Evolutionary conservation across 805 yeast genomes (phyloP), one percentile per base, ranked within the genome.

Genomic region (Naumovozyma castellii): DNA sequence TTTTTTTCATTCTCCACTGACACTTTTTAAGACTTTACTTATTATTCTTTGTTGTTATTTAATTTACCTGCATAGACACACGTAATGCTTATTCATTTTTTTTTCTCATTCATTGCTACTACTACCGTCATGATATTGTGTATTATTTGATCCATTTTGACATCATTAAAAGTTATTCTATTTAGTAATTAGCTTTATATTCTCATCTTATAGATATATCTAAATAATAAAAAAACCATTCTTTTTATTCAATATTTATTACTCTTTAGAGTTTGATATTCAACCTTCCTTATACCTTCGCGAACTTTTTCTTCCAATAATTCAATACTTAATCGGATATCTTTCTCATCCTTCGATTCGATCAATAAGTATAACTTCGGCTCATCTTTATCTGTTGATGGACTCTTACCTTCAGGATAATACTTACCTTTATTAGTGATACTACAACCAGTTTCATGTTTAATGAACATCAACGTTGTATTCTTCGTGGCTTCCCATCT

Each of bases 341-440:
- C 68, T 13, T 62, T 58, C 38, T 78, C 81, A 5, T 73, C 74
- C 13, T 71, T 71, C 2, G 90, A 87, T 57, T 90, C 97, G 25
- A 90, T 76, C 17, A 83, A 66, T 14, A 90, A 62, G 48, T 82
- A 83, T 41, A 90, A 64, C 59, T 85, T 87, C 1, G 85, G 84
- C 29, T 80, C 86, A 13, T 77, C 80, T 3, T 60, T 66, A 0
- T 68, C 73, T 14, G 68, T 66, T 3, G 68, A 66, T 2, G 82
- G 79, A 10, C 57, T 64, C 35, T 73, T 64, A 0, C 84, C 81
- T 14, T 73, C 67, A 0, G 86, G 79, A 41, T 82, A 80, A 53
- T 65, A 87, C 45, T 73, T 75, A 13, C 98, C 98, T 53, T 78
- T 84, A 39, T 78, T 76, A 1, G 96, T 87, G 34, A 88, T 75